phyloP scores from a whole-genome alignment of 1,139 yeast genomes.

The Saccharomyces hybrid region DNA sequence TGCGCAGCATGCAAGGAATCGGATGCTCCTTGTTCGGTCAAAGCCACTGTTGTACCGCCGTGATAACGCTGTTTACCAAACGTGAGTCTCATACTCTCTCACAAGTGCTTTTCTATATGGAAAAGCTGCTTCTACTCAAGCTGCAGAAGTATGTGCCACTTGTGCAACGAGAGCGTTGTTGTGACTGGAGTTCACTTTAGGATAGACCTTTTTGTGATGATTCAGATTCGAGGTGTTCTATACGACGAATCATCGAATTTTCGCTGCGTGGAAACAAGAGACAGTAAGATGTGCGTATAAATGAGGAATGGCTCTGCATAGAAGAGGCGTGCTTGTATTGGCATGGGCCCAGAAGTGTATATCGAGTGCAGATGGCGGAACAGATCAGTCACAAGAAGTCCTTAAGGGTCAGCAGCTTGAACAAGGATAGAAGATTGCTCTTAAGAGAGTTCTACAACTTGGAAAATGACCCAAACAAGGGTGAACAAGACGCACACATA shows the following conservation, averaged over 20 bases:
- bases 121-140: neutral
- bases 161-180: neutral
- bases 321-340: neutral
- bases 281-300: conserved; percentile 1
- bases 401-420: conserved; percentile 21
- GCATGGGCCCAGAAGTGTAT: neutral
- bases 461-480: conserved; percentile 19
- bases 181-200: neutral
- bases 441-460: conserved; percentile 40
- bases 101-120: neutral
- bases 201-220: neutral
- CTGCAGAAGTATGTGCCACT: neutral
- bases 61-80: conserved; percentile 8
- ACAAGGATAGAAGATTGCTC: conserved; percentile 36
- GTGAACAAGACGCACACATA: conserved; percentile 10
- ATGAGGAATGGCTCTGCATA: neutral
- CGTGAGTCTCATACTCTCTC: conserved; percentile 3
- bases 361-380: conserved; percentile 18
- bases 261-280: conserved; percentile 2
- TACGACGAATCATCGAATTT: neutral
- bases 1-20: conserved; percentile 18
- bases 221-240: neutral
- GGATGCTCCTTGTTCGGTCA: conserved; percentile 9
- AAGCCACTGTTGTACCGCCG: conserved; percentile 3
- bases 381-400: conserved; percentile 33